phyloP scores from a whole-genome alignment of 176 grass and related monocot genomes.

The Oryza glaberrima region DNA sequence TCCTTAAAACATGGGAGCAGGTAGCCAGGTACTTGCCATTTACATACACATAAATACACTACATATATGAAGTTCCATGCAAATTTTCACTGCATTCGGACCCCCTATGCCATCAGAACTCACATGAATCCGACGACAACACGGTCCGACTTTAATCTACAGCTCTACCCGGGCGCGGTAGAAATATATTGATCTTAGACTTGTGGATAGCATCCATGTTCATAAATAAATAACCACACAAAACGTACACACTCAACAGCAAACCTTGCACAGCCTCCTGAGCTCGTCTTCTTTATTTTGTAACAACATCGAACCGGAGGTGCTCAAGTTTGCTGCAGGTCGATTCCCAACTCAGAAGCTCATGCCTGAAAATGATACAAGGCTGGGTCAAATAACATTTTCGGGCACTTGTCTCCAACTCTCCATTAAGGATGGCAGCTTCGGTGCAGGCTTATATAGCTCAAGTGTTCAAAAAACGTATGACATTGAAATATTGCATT shows the following conservation, averaged over 20 bases:
- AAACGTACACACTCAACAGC: conserved; percentile 12
- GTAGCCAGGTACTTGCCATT: neutral
- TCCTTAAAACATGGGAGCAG: neutral
- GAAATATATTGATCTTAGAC: conserved; percentile 38
- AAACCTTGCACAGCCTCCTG: neutral
- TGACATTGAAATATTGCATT: neutral
- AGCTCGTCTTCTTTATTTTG: neutral
- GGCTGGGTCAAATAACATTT: neutral
- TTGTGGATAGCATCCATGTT: conserved; percentile 29
- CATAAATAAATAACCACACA: neutral
- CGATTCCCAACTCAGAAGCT: conserved; percentile 3
- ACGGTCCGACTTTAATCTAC: neutral
- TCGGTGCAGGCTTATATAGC: neutral
- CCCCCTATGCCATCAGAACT: neutral
- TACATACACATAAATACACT: neutral
- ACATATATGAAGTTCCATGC: neutral
- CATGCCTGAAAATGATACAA: conserved; percentile 39
- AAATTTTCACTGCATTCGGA: neutral
- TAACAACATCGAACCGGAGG: neutral
- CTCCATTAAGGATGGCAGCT: neutral
- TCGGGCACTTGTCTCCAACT: neutral
- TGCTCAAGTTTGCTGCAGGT: conserved; percentile 8
- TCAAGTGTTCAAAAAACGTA: neutral
- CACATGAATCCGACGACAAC: neutral
- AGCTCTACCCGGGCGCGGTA: conserved; percentile 29